A percentile compares a stretch with the other conserved stretches of the same genome.
phyloP scores from a whole-genome alignment of 108 stramenopile species.

The Aurantiochytrium sp. region DNA sequence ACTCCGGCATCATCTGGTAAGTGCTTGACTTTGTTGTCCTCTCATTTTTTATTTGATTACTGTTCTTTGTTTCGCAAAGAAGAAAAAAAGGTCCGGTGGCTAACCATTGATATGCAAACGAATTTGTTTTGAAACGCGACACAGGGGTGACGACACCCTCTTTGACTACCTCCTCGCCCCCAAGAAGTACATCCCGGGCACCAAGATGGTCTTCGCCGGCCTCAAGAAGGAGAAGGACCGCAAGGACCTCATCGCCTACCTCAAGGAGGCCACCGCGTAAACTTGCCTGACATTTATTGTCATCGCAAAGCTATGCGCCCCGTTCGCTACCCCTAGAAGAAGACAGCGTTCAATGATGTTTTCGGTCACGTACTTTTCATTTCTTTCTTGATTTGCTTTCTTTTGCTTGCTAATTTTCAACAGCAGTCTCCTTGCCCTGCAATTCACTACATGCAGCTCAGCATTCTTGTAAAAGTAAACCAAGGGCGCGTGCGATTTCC shows the following conservation, averaged over 20 bases:
- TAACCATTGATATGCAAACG: too few species aligned
- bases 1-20: slow-evolving; percentile 52
- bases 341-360: background rate
- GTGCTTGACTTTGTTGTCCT: background rate
- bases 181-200: slow-evolving; percentile 94
- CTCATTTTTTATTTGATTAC: background rate
- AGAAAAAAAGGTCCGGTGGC: too few species aligned
- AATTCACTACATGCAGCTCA: too few species aligned
- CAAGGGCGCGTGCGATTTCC: too few species aligned
- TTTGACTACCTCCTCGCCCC: slow-evolving; percentile 75
- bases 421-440: background rate
- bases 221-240: slow-evolving; percentile 93
- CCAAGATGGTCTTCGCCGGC: slow-evolving; percentile 99
- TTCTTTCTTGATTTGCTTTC: background rate
- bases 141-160: slow-evolving; percentile 87
- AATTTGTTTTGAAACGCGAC: background rate
- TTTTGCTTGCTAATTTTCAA: background rate
- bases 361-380: background rate
- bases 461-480: too few species aligned
- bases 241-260: slow-evolving; percentile 96
- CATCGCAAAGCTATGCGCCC: background rate
- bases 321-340: background rate
- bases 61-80: too few species aligned
- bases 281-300: background rate
- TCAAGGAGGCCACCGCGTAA: slow-evolving; percentile 67